Evolutionary conservation across 2,329 filamentous ascomycete species (phyloP).

Genomic region (Xylaria sp.): DNA sequence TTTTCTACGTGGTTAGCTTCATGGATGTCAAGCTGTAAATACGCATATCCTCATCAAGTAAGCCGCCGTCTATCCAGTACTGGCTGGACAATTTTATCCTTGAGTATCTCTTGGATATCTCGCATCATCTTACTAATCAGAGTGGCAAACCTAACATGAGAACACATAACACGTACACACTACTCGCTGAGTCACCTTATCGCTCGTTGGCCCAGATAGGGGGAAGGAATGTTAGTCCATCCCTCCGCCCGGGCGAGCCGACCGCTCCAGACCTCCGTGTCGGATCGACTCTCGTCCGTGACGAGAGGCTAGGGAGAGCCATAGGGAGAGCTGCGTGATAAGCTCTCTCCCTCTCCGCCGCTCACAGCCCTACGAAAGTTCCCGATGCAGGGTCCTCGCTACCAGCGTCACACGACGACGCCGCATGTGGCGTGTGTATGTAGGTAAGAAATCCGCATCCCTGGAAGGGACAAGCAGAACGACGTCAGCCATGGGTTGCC

Average conservation of each 20-base stretch:
- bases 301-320: not conserved
- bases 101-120: not conserved
- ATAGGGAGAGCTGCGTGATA: not conserved
- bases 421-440: not conserved
- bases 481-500: not conserved
- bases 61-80: not conserved
- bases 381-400: not conserved
- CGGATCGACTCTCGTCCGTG: slow-evolving; percentile 9
- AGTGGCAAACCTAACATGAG: not conserved
- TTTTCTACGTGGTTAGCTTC: too few relatives aligned
- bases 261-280: not conserved
- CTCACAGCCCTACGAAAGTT: not conserved
- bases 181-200: not conserved
- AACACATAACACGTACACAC: not conserved
- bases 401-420: not conserved
- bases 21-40: too few relatives aligned
- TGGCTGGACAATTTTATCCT: not conserved
- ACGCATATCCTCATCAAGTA: not conserved
- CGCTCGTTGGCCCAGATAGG: not conserved
- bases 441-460: not conserved
- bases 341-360: too few relatives aligned
- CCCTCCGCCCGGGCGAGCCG: not conserved
- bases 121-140: not conserved
- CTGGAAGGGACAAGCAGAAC: not conserved
- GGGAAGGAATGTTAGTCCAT: not conserved